phyloP scores from a whole-genome alignment of 2,329 filamentous ascomycete species.

The Stachybotrys echinatus region DNA sequence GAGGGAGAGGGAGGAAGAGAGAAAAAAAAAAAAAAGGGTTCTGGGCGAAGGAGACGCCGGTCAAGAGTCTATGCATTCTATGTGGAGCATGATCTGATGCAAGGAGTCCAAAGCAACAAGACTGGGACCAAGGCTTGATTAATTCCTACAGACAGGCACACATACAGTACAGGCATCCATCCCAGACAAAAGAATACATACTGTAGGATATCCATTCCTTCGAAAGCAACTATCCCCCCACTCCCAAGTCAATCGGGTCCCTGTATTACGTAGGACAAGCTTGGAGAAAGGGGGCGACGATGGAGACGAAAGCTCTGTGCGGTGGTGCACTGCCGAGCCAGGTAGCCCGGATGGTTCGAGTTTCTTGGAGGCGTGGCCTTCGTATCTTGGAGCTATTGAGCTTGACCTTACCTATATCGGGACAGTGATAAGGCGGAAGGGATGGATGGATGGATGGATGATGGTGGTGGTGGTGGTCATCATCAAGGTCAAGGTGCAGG shows the following conservation, averaged over 20 bases:
- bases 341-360: not conserved
- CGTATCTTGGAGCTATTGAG: not conserved
- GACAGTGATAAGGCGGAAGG: not conserved
- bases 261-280: not conserved
- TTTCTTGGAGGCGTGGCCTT: not conserved
- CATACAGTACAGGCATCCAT: too few species aligned
- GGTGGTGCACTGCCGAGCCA: not conserved
- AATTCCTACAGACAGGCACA: too few species aligned
- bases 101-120: too few species aligned
- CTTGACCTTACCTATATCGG: not conserved
- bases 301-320: not conserved
- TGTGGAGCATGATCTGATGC: too few species aligned
- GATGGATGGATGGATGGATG: too few species aligned
- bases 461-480: not conserved
- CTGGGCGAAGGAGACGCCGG: not conserved
- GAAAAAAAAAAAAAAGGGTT: not conserved
- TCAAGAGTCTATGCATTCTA: too few species aligned
- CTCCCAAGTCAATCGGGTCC: too few species aligned
- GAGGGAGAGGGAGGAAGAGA: not conserved
- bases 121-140: too few species aligned
- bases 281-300: not conserved
- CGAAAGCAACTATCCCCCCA: too few species aligned
- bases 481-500: not conserved
- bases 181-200: too few species aligned
- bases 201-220: too few species aligned